These are phyloP conservation scores for Lactifluus rugatus DNA, from an alignment of 768 basidiomycete species.

Conservation along the genomic window DNA sequence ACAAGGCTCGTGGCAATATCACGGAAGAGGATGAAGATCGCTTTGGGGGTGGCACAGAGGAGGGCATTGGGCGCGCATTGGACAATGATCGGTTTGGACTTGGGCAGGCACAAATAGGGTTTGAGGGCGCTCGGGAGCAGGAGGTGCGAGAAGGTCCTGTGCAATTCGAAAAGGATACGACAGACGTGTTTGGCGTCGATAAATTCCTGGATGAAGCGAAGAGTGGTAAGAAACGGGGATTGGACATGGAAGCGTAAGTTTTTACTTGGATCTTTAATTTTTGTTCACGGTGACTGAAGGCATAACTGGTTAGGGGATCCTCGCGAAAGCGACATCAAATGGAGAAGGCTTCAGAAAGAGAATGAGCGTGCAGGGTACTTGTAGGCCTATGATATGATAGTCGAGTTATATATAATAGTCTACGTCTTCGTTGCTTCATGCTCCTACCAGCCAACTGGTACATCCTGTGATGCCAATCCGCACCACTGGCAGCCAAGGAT, in stretches of 20 bases:
- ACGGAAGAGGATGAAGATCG: conserved; percentile 80
- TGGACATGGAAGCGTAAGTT: conserved; percentile 65
- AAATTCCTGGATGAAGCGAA: conserved; percentile 97
- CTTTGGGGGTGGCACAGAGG: conserved; percentile 91
- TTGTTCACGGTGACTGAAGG: neutral
- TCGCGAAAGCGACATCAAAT: conserved; percentile 64
- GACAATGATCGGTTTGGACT: conserved; percentile 91
- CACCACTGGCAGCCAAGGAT: too few relatives aligned
- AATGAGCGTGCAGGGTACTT: conserved; percentile 12
- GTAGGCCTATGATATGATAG: too few relatives aligned
- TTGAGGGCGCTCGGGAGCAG: conserved; percentile 82
- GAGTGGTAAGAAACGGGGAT: conserved; percentile 82
- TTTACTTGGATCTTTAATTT: neutral
- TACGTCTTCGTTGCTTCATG: too few relatives aligned
- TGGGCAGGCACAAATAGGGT: conserved; percentile 75
- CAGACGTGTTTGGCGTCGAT: conserved; percentile 95
- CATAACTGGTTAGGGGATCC: conserved; percentile 32
- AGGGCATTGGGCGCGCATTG: conserved; percentile 84
- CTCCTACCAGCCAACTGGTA: too few relatives aligned
- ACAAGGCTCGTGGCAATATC: conserved; percentile 88
- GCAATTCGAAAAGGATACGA: conserved; percentile 95
- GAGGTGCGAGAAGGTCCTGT: conserved; percentile 89
- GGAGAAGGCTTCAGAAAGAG: conserved; percentile 46
- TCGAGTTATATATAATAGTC: too few relatives aligned
- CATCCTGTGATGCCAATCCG: too few relatives aligned